Evolutionary conservation across 2,329 filamentous ascomycete genomes (phyloP).

Genomic region (Plenodomus lindquistii): DNA sequence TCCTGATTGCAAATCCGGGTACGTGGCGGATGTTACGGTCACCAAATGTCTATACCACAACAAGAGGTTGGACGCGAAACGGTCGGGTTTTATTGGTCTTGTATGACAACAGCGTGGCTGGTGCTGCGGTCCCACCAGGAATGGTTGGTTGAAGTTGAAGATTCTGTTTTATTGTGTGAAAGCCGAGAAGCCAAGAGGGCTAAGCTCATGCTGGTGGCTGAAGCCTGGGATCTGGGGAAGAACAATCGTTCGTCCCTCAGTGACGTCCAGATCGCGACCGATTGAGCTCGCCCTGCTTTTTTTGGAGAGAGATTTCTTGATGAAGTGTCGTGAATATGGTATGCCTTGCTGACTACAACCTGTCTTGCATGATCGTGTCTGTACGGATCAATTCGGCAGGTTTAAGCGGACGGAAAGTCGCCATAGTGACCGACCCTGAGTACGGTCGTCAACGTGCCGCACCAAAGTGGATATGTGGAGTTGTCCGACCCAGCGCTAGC

Average conservation of each 20-base stretch:
- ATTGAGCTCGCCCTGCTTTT: too few relatives aligned
- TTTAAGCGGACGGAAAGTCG: neutral
- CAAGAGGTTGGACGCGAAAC: neutral
- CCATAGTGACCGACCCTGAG: slow-evolving; percentile 5
- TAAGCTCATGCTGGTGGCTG: slow-evolving; percentile 7
- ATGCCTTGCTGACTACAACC: too few relatives aligned
- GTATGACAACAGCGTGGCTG: slow-evolving; percentile 1
- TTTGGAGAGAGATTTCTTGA: too few relatives aligned
- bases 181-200: slow-evolving; percentile 3
- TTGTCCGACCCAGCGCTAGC: neutral
- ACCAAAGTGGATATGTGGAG: slow-evolving; percentile 1
- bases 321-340: too few relatives aligned
- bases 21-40: too few relatives aligned
- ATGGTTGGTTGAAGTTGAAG: slow-evolving; percentile 3
- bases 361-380: neutral
- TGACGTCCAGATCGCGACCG: neutral
- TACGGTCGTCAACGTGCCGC: neutral
- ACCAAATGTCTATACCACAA: neutral
- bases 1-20: too few relatives aligned
- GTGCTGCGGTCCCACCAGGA: slow-evolving; percentile 4
- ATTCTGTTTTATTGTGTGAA: neutral
- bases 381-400: neutral
- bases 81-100: neutral
- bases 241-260: neutral
- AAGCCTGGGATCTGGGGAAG: neutral